Evolutionary conservation across 2,329 filamentous ascomycete species (phyloP), one percentile per base, ranked within the genome.

Genomic region (Botryosphaeria dothidea): DNA sequence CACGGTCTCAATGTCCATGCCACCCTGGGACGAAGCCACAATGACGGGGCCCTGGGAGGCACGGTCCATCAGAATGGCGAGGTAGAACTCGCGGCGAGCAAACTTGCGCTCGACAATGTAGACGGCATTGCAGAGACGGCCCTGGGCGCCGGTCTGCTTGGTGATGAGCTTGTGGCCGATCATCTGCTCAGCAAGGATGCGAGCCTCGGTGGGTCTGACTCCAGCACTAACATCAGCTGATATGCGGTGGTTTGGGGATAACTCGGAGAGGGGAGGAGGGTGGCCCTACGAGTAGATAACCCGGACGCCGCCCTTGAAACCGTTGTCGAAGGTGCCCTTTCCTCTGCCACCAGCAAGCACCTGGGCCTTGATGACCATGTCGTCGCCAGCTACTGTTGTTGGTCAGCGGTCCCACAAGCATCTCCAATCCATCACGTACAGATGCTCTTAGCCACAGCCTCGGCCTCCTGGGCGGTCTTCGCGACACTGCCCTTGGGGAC

Each of bases 31-130:
- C 67, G 94, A 98, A 71, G 95, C 94, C 67, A 99, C 93, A 73
- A 99, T 97, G 77, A 98, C 93, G 72, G 95, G 95, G 70, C 87
- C 86, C 84, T 98, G 95, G 60, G 91, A 90, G 71, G 86, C 88
- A 76, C 95, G 92, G 85, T 99, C 95, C 95, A 99, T 98, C 74
- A 99, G 90, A 75, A 99, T 90, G 75, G 95, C 95, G 66, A 99
- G 90, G 86, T 99, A 99, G 85, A 99, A 99, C 83, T 99, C 95
- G 78, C 95, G 91, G 72, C 95, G 93, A 73, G 95, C 95, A 77
- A 97, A 99, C 86, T 99, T 99, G 87, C 95, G 93, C 87, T 99
- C 95, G 83, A 94, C 96, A 79, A 99, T 98, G 86, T 96, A 98
- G 78, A 99, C 95, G 69, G 93, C 88, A 82, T 92, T 98, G 88